These are phyloP conservation scores for Sporothrix pallida DNA, from an alignment of 2,329 filamentous ascomycete species.

Conservation along the genomic window DNA sequence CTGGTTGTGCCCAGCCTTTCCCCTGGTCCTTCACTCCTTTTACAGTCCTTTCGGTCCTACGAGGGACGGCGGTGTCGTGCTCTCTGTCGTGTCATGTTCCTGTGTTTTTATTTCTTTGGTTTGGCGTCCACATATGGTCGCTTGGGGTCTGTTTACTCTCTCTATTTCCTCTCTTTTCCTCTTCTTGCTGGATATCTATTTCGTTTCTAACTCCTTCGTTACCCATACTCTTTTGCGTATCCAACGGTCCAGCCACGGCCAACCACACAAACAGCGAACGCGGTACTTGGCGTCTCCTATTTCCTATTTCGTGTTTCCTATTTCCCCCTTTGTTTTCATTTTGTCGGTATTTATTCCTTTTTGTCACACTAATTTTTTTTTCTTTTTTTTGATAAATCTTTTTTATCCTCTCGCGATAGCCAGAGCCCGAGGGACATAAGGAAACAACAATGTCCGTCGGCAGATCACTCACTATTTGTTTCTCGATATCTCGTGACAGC, in stretches of 20 bases:
- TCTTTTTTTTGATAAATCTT: too few relatives aligned
- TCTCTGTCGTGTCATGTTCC: not conserved
- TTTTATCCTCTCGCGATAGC: not conserved
- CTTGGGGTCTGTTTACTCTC: not conserved
- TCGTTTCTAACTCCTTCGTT: not conserved
- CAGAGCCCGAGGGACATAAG: not conserved
- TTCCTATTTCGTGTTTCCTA: conserved; percentile 1
- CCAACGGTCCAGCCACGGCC: conserved; percentile 9
- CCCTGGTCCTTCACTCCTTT: not conserved
- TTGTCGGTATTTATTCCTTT: not conserved
- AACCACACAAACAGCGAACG: conserved; percentile 13
- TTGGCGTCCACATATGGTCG: not conserved
- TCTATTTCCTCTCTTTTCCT: not conserved
- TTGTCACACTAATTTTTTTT: not conserved
- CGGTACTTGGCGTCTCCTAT: conserved; percentile 26
- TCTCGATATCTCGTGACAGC: not conserved
- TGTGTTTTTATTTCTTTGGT: conserved; percentile 12
- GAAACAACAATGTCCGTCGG: not conserved
- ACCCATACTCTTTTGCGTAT: not conserved
- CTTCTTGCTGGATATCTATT: too few relatives aligned
- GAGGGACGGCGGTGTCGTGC: conserved; percentile 6
- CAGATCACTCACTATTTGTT: conserved; percentile 7
- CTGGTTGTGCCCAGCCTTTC: not conserved
- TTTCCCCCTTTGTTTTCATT: not conserved
- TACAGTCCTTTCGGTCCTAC: not conserved